A percentile compares a stretch with the other conserved stretches of the same genome.
Evolutionary conservation across 164 flowering plant genomes (phyloP).

Genomic region (Dillenia turbinata): DNA sequence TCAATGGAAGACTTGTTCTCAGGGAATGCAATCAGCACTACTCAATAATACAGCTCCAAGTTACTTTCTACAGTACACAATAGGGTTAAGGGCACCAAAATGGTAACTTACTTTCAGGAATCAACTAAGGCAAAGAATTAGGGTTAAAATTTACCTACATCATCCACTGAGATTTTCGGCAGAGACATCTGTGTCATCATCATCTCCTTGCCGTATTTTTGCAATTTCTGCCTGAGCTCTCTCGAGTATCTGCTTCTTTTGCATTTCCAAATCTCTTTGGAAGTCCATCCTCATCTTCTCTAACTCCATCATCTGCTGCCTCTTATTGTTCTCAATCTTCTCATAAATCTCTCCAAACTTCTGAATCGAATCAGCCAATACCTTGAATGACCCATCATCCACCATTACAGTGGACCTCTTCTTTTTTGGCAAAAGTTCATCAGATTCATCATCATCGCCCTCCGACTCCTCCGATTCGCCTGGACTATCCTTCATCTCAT

Average conservation of each 20-base stretch:
- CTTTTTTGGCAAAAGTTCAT: constrained; percentile 60
- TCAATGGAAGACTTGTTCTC: no score
- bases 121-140: background rate
- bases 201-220: constrained; percentile 53
- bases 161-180: constrained; percentile 33
- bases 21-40: no score
- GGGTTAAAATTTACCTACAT: constrained; percentile 8
- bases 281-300: constrained; percentile 94
- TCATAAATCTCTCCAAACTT: constrained; percentile 83
- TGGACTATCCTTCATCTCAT: constrained; percentile 93
- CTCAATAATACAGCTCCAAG: no score
- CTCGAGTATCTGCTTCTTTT: constrained; percentile 79
- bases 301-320: constrained; percentile 81
- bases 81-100: background rate
- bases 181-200: constrained; percentile 34
- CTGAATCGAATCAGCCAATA: constrained; percentile 75
- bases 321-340: constrained; percentile 80
- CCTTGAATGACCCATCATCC: constrained; percentile 34
- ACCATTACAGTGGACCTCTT: constrained; percentile 20
- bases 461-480: constrained; percentile 49
- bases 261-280: constrained; percentile 75
- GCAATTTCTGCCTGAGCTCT: constrained; percentile 76
- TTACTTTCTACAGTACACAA: background rate
- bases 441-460: constrained; percentile 40
- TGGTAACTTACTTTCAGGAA: constrained; percentile 5